phyloP scores from a whole-genome alignment of 345 rosid genomes.

The Gossypium turneri region DNA sequence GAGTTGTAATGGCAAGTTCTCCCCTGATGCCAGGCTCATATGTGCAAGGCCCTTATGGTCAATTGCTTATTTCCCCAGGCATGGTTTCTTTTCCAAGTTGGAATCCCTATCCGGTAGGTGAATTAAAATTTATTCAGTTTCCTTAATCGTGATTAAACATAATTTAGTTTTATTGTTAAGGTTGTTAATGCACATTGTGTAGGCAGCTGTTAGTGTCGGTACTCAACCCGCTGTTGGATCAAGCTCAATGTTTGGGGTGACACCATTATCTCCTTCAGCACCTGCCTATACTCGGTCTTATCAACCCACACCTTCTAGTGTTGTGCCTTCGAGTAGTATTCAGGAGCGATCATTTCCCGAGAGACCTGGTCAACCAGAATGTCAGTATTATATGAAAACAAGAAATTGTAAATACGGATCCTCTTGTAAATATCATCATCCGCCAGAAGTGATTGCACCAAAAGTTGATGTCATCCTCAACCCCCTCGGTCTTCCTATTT shows the following conservation, averaged over 20 bases:
- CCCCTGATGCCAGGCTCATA: constrained; percentile 64
- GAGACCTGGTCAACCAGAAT: constrained; percentile 83
- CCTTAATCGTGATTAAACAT: background rate
- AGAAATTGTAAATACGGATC: constrained; percentile 87
- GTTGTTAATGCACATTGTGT: constrained; percentile 15
- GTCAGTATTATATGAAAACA: constrained; percentile 81
- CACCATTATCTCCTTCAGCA: constrained; percentile 59
- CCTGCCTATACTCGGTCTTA: constrained; percentile 58
- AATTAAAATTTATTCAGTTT: constrained; percentile 15
- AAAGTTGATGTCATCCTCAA: constrained; percentile 47
- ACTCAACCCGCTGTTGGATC: constrained; percentile 53
- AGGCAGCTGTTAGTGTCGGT: constrained; percentile 62
- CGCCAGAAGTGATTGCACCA: constrained; percentile 46
- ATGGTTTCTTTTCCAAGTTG: constrained; percentile 69
- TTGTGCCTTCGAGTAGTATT: constrained; percentile 48
- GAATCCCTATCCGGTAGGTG: constrained; percentile 70
- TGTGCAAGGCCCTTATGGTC: constrained; percentile 68
- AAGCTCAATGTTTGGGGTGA: constrained; percentile 53
- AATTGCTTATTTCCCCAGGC: constrained; percentile 62
- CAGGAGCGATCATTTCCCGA: constrained; percentile 72
- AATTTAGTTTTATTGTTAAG: background rate
- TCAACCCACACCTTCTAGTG: constrained; percentile 40
- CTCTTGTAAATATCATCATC: constrained; percentile 91
- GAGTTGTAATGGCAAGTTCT: constrained; percentile 71
- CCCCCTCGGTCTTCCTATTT: constrained; percentile 76